These are phyloP conservation scores for Parasarocladium wereldwijsianum DNA, from an alignment of 2,329 filamentous ascomycete genomes.

Conservation along the genomic window DNA sequence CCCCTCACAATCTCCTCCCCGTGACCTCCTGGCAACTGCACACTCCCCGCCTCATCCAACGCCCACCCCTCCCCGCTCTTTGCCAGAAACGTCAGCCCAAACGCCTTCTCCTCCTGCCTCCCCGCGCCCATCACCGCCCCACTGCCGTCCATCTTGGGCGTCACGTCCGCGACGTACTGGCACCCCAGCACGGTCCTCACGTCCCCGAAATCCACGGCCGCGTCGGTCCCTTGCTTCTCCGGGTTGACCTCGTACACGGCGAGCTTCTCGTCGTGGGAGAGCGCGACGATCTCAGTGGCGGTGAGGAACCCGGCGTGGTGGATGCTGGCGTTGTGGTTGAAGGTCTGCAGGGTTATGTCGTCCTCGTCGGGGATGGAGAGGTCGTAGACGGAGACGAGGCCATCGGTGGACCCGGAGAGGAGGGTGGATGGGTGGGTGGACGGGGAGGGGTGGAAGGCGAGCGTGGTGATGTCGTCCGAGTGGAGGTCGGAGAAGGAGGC, in stretches of 20 bases:
- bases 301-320: conserved; percentile 60
- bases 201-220: conserved; percentile 49
- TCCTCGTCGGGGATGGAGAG: conserved; percentile 58
- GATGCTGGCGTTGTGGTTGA: conserved; percentile 63
- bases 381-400: conserved; percentile 65
- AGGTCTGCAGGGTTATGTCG: conserved; percentile 61
- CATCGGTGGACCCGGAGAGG: conserved; percentile 66
- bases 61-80: conserved; percentile 34
- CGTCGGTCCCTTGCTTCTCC: conserved; percentile 42
- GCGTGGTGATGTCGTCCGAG: conserved; percentile 51
- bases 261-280: conserved; percentile 67
- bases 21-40: conserved; percentile 47
- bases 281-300: conserved; percentile 48
- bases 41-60: conserved; percentile 37
- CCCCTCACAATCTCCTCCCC: conserved; percentile 48
- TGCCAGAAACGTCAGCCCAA: conserved; percentile 45
- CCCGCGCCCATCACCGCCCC: conserved; percentile 50
- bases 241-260: conserved; percentile 58
- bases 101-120: conserved; percentile 50
- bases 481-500: conserved; percentile 49
- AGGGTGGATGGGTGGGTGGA: conserved; percentile 47
- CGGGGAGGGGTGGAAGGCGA: conserved; percentile 42
- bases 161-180: conserved; percentile 59
- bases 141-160: conserved; percentile 40
- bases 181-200: conserved; percentile 49